Percentiles rank a stretch among this genome's conserved stretches.
Conservation (phyloP, 768 basidiomycete genomes). For the Neoboletus magnificus region DNA sequence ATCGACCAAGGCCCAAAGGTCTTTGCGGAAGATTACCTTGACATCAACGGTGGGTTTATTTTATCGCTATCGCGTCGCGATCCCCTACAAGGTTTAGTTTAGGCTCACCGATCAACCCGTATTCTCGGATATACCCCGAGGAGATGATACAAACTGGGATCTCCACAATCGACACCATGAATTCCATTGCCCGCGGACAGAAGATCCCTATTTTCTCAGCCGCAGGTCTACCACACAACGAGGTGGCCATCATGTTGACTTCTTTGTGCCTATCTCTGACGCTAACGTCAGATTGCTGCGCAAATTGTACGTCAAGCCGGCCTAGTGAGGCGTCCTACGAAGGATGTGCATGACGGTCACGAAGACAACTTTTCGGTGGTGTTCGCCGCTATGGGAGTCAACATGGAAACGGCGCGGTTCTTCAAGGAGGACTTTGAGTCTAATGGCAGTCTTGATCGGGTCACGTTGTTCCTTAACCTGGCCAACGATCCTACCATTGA, state of each 20-base stretch:
- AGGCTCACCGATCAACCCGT: slow-evolving; percentile 98
- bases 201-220: slow-evolving; percentile 99
- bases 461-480: slow-evolving; percentile 96
- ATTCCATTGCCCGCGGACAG: slow-evolving; percentile 99
- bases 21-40: slow-evolving; percentile 98
- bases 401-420: slow-evolving; percentile 99
- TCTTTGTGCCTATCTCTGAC: slow-evolving; percentile 25
- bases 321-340: slow-evolving; percentile 92
- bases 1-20: slow-evolving; percentile 99
- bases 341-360: slow-evolving; percentile 97
- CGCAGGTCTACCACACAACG: slow-evolving; percentile 97
- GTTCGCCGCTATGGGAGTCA: slow-evolving; percentile 99
- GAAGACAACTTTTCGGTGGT: slow-evolving; percentile 99
- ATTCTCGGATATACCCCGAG: slow-evolving; percentile 98
- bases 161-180: slow-evolving; percentile 97
- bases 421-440: slow-evolving; percentile 99
- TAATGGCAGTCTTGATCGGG: slow-evolving; percentile 94
- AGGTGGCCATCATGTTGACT: slow-evolving; percentile 48
- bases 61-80: neutral
- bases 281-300: slow-evolving; percentile 78
- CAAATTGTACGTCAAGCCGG: slow-evolving; percentile 99
- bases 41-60: slow-evolving; percentile 84
- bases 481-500: slow-evolving; percentile 99
- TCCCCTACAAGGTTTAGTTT: slow-evolving; percentile 17
- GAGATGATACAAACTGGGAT: slow-evolving; percentile 99